A percentile compares a stretch with the other conserved stretches of the same genome.
phyloP scores from a whole-genome alignment of 208 protist genomes.

The Acanthamoeba royreba region DNA sequence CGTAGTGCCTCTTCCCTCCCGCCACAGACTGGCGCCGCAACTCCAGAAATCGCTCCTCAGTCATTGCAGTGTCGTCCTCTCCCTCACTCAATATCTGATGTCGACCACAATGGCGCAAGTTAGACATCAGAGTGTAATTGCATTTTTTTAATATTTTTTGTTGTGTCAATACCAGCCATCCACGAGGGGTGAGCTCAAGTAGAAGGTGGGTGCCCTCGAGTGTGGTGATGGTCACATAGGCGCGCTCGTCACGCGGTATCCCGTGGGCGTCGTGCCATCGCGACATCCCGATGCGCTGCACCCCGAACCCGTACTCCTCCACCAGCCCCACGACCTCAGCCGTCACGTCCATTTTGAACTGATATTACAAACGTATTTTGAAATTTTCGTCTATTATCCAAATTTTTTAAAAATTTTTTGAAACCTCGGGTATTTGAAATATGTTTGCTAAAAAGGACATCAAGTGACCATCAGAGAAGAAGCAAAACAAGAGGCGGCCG shows the following conservation, averaged over 20 bases:
- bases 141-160: not conserved
- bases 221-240: not conserved
- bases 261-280: not conserved
- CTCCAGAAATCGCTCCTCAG: not conserved
- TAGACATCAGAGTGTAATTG: not conserved
- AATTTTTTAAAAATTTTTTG: no score
- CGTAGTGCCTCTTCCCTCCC: not conserved
- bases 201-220: not conserved
- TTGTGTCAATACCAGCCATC: not conserved
- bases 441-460: no score
- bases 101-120: no score
- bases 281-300: not conserved
- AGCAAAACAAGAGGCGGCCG: no score
- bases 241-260: not conserved
- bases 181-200: not conserved
- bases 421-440: no score
- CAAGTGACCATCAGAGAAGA: no score
- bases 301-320: not conserved
- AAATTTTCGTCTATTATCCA: no score
- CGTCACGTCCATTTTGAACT: not conserved
- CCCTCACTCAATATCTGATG: not conserved
- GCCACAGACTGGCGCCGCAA: not conserved
- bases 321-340: not conserved
- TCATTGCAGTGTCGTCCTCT: not conserved
- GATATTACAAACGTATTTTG: no score